Evolutionary conservation across 257 asterid species (phyloP), one percentile per base, ranked within the genome.

Genomic region (Handroanthus guayacan): DNA sequence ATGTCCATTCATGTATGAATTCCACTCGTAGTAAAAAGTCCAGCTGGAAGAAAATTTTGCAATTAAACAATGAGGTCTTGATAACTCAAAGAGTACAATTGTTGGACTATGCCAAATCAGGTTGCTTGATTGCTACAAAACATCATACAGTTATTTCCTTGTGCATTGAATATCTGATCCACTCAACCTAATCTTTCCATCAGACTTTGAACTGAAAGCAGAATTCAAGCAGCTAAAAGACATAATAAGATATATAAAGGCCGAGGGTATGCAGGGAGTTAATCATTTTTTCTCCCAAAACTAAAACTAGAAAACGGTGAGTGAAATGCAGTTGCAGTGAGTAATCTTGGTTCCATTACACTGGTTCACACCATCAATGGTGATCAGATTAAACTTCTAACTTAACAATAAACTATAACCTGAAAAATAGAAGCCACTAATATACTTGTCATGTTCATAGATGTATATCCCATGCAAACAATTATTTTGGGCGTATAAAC

Each of bases 361-460:
- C 36, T 61, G 0, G 34, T 61, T 36, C 48, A 62, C 1, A 12
- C 16, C 36, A 62, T 13, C 11, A 12, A 37, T 10, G 16, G 25
- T 62, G 38, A 5, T 62, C 68, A 36, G 68, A 62, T 36, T 62
- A 36, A 62, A 62, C 48, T 62, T 62, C 48, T 8, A 5, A 62
- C 3, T 0, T 14, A 62, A n/a, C 10, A 20, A 38, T 57, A 18
- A 9, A 17, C 5, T 57, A 18, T 57, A 18, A 57, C 39, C 37
- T 5, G 12, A 56, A 56, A 56, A 56, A 18, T 18, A 52, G 58
- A 74, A 62, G 37, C 51, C 62, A 31, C 31, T 25, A 25, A 25
- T 25, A 63, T 12, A 62, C 5, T n/a, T 18, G 10, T 38, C 47
- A 37, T 62, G 47, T n/a, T 62, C 18, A 62, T 6, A 6, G 47